These are phyloP conservation scores for Ambispora gerdemannii DNA, from an alignment of 192 early-diverging fungal species.

Conservation along the genomic window DNA sequence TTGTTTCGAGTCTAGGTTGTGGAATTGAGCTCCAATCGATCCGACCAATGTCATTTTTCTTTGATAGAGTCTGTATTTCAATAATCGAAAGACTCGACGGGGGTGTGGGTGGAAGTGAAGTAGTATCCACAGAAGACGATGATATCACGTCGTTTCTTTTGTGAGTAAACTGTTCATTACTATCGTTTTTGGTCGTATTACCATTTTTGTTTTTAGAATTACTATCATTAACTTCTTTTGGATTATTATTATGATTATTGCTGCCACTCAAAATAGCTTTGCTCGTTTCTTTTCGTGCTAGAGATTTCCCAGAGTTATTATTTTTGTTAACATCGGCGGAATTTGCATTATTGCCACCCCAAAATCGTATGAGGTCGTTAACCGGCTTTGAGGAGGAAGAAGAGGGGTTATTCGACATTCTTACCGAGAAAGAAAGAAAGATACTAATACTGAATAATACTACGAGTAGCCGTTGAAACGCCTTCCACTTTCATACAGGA, in stretches of 20 bases:
- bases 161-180: background rate
- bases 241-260: background rate
- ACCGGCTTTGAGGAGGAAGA: constrained; percentile 13
- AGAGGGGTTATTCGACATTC: no score
- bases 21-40: background rate
- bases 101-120: no score
- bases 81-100: no score
- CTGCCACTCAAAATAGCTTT: no score
- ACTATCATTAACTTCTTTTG: background rate
- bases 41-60: no score
- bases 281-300: no score
- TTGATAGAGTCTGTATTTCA: no score
- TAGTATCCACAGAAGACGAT: background rate
- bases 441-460: no score
- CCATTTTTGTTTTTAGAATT: background rate
- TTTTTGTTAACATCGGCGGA: background rate
- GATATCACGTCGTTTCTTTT: background rate
- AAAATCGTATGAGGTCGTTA: constrained; percentile 27
- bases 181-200: background rate
- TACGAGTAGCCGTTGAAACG: no score
- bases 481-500: no score
- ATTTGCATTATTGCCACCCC: background rate
- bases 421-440: no score
- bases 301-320: no score
- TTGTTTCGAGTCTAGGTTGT: background rate